These are phyloP conservation scores for Phaseolus coccineus DNA, from an alignment of 331 rosid genomes.

Conservation along the genomic window DNA sequence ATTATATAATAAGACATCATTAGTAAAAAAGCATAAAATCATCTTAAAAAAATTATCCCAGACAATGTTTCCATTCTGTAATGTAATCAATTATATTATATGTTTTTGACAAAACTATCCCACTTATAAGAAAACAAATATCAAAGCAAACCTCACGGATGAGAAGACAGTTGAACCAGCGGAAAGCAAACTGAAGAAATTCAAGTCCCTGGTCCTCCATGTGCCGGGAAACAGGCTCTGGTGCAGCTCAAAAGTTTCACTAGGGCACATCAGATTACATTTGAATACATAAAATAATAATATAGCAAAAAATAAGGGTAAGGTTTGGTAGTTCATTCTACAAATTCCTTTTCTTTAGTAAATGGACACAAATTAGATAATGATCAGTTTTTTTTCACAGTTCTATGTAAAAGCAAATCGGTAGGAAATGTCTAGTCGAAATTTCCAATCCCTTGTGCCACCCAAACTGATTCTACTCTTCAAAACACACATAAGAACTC, in stretches of 20 bases:
- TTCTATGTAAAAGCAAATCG: slow-evolving; percentile 3
- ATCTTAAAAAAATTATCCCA: slow-evolving; percentile 28
- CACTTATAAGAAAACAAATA: slow-evolving; percentile 18
- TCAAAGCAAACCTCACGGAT: slow-evolving; percentile 84
- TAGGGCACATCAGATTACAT: slow-evolving; percentile 43
- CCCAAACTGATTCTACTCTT: slow-evolving; percentile 30
- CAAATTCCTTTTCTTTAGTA: slow-evolving; percentile 12
- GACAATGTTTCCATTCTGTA: slow-evolving; percentile 25
- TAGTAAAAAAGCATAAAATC: slow-evolving; percentile 35
- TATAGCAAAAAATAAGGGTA: slow-evolving; percentile 21
- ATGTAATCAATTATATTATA: slow-evolving; percentile 12
- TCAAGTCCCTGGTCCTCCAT: slow-evolving; percentile 95
- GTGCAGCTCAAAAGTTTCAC: slow-evolving; percentile 44
- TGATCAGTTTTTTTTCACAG: slow-evolving; percentile 19
- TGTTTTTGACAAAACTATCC: slow-evolving; percentile 41
- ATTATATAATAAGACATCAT: slow-evolving; percentile 41
- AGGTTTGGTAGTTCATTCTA: slow-evolving; percentile 24
- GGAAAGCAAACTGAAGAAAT: slow-evolving; percentile 97
- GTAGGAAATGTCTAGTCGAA: slow-evolving; percentile 24
- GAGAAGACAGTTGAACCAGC: slow-evolving; percentile 98
- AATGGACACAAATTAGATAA: slow-evolving; percentile 17
- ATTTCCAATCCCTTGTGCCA: slow-evolving; percentile 33
- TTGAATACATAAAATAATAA: slow-evolving; percentile 21
- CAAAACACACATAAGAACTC: background rate
- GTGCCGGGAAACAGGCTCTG: slow-evolving; percentile 90